Evolutionary conservation across 2,329 filamentous ascomycete genomes (phyloP).

Genomic region (Fusarium newnesense): DNA sequence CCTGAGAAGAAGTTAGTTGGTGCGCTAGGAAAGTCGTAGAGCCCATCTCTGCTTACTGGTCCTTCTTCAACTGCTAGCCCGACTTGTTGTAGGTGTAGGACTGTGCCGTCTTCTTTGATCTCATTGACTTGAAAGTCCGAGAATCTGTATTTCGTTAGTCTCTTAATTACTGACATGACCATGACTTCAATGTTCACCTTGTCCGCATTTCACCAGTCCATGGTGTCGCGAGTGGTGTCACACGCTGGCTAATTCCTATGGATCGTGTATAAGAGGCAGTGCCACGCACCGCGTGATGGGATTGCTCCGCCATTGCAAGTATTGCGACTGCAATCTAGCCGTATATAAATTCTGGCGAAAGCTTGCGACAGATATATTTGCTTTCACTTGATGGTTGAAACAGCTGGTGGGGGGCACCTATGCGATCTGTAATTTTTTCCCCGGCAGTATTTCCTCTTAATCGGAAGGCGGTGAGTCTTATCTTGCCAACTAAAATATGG

Average conservation of each 20-base stretch:
- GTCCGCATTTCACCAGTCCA: conserved; percentile 56
- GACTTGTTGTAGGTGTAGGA: conserved; percentile 74
- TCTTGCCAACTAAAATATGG: background rate
- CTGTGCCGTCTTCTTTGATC: conserved; percentile 78
- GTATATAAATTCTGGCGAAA: conserved; percentile 8
- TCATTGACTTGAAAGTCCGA: conserved; percentile 95
- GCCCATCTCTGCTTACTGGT: conserved; percentile 12
- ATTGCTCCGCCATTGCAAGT: conserved; percentile 47
- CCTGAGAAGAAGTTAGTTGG: conserved; percentile 26
- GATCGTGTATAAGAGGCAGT: conserved; percentile 49
- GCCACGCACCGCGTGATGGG: conserved; percentile 45
- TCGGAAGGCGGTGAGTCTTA: conserved; percentile 31
- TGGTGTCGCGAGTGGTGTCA: conserved; percentile 50
- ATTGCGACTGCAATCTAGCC: background rate
- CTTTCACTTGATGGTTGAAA: conserved; percentile 10
- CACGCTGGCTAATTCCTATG: conserved; percentile 54
- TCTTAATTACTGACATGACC: background rate
- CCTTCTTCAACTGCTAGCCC: conserved; percentile 40
- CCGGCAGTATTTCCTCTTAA: conserved; percentile 34
- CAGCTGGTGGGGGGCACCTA: conserved; percentile 35
- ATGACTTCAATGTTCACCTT: conserved; percentile 42
- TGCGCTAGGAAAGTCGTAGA: background rate
- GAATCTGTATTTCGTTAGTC: conserved; percentile 63
- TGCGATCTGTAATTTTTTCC: conserved; percentile 38
- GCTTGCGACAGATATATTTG: conserved; percentile 27